phyloP scores from a whole-genome alignment of 2,329 filamentous ascomycete species.

The Cladosporium sp. region DNA sequence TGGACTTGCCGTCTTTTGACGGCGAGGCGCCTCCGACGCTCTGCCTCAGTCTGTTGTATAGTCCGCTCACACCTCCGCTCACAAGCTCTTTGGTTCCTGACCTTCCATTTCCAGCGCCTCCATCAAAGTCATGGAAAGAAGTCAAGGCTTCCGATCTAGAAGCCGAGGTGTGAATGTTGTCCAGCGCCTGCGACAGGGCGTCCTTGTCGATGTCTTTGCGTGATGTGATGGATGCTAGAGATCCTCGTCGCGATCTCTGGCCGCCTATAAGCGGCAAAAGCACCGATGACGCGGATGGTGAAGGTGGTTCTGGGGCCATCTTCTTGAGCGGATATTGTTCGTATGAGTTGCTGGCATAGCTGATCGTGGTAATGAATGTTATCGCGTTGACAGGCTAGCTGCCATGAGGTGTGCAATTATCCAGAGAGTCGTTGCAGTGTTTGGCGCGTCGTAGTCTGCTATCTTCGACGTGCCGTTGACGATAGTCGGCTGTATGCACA shows the following conservation, averaged over 20 bases:
- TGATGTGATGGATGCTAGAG: slow-evolving; percentile 36
- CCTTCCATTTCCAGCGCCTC: slow-evolving; percentile 48
- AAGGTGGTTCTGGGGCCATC: slow-evolving; percentile 27
- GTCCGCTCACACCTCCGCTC: slow-evolving; percentile 61
- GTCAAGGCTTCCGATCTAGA: slow-evolving; percentile 80
- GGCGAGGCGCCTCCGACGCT: slow-evolving; percentile 26
- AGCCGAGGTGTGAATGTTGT: slow-evolving; percentile 85
- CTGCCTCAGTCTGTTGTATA: slow-evolving; percentile 75
- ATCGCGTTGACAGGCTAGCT: not conserved
- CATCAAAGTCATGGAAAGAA: slow-evolving; percentile 91
- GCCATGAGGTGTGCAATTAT: not conserved
- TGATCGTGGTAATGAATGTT: slow-evolving; percentile 11
- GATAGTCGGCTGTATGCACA: too few species aligned
- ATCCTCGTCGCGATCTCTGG: slow-evolving; percentile 33
- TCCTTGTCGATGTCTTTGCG: slow-evolving; percentile 58
- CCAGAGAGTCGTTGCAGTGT: not conserved
- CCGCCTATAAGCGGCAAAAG: slow-evolving; percentile 29
- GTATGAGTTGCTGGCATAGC: slow-evolving; percentile 13
- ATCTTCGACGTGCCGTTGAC: not conserved
- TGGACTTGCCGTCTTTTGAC: slow-evolving; percentile 19
- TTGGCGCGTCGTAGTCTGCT: not conserved
- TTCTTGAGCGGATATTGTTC: slow-evolving; percentile 4
- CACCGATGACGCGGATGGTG: slow-evolving; percentile 26
- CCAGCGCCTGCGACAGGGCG: slow-evolving; percentile 70
- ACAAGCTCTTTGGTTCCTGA: slow-evolving; percentile 34